Base-by-base conservation (phyloP, 129 eudicot genomes). In the Pseudognaphalium luteoalbum region DNA sequence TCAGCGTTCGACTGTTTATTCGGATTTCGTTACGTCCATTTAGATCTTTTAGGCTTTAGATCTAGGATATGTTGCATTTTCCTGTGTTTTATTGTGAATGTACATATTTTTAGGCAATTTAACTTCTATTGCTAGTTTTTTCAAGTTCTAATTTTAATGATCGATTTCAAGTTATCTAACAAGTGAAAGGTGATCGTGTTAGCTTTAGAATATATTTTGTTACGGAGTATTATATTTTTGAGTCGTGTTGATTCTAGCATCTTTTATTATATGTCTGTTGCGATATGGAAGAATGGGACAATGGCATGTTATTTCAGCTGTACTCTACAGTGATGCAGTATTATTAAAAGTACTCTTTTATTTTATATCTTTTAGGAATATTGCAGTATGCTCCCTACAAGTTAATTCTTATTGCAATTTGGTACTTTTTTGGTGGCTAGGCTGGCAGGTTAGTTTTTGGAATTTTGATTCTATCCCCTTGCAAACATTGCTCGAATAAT, bases 221-320 rank as follows among this genome's bases (percentile, higher is more conserved):
- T 68, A 16, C 5, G n/a, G n/a, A n/a, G n/a, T n/a, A n/a, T n/a
- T n/a, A n/a, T n/a, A n/a, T 44, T 15, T 2, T 47, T 56, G 51
- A 71, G 32, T 20, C 7, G 64, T 30, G 7, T 56, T 72, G 67
- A 35, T 20, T 56, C 30, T 72, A 47, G 76, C 76, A 72, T 72
- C 76, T 72, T 72, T 72, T 47, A 47, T 47, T 47, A 60, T 60
- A 21, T 60, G 66, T 60, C 66, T 19, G 34, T 29, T 30, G 9
- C 33, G 67, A 56, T 72, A 58, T 57, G 66, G 76, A 35, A 56
- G 76, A 72, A 57, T 57, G 21, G 16, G 76, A 72, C 76, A 72
- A 20, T 34, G 20, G 67, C 76, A 72, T 72, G 76, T 72, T 72
- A 72, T 35, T n/a, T 72, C 54, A 3, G 21, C 17, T 30, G 41